These are phyloP conservation scores for Osmanthus fragrans DNA, from an alignment of 257 asterid genomes.

Conservation along the genomic window DNA sequence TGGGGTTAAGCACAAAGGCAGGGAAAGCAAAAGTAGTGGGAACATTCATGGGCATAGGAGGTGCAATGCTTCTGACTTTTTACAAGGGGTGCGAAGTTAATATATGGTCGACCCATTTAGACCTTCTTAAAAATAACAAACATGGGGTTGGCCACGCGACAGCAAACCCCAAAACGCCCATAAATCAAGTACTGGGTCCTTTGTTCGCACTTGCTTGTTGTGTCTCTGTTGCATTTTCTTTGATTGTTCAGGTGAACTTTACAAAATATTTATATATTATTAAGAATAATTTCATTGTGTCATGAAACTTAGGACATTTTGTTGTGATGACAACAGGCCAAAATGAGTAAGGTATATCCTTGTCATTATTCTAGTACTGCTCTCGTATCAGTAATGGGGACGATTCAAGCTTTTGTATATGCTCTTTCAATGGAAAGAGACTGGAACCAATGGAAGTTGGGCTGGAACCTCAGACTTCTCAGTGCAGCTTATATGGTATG, in stretches of 20 bases:
- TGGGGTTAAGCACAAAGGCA: conserved; percentile 43
- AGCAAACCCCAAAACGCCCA: conserved; percentile 17
- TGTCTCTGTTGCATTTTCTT: conserved; percentile 37
- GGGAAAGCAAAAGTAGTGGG: conserved; percentile 69
- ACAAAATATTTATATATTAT: not conserved
- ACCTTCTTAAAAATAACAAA: conserved; percentile 15
- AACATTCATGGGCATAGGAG: conserved; percentile 56
- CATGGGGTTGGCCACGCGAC: conserved; percentile 36
- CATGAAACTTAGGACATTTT: not conserved
- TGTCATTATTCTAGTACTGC: conserved; percentile 76
- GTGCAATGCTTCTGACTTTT: conserved; percentile 76
- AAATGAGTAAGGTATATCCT: conserved; percentile 58
- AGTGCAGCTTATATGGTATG: conserved; percentile 52
- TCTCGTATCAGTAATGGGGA: conserved; percentile 55
- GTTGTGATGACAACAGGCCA: conserved; percentile 36
- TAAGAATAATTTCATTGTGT: too few species aligned
- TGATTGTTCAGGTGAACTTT: conserved; percentile 57
- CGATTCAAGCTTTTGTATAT: conserved; percentile 47
- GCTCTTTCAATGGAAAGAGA: conserved; percentile 55
- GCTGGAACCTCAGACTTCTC: conserved; percentile 59
- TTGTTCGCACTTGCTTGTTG: conserved; percentile 43
- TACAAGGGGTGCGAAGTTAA: conserved; percentile 53
- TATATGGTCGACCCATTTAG: conserved; percentile 39
- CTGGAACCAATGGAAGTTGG: conserved; percentile 66
- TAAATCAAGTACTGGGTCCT: conserved; percentile 45